Base-by-base conservation (phyloP, 257 asterid genomes). In the Gynochthodes officinalis region DNA sequence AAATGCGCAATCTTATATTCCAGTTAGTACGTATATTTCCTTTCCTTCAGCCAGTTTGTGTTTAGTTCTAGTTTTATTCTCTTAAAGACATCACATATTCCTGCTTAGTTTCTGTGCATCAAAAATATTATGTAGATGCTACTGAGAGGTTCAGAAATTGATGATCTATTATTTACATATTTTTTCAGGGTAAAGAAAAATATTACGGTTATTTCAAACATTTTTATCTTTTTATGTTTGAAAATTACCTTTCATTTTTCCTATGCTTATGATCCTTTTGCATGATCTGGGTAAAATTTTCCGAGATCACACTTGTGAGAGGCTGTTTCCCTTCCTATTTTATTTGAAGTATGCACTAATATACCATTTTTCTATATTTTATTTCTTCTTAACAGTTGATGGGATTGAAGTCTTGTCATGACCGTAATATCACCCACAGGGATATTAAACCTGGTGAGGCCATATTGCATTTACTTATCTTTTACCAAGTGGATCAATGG, bases 381-480 rank as follows among this genome's bases (percentile, higher is more conserved):
- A 73, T 76, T 82, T 64, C 30, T 74, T 78, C 73, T 78, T 62
- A 69, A 66, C 84, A 94, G 99, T 77, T 94, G 87, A 84, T 84
- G 95, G 96, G 97, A 15, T 90, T 94, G 10, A 91, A 91, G 84
- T 79, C 97, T 74, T 94, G 99, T 84, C 99, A 94, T 69, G 91
- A 86, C 77, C 97, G 95, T 72, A 92, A 90, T 84, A 88, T 94
- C 80, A 91, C 97, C 68, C 99, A 94, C 79, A 87, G 99, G 81
- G 99, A 94, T 84, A 88, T 94, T 72, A 94, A 94, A 82, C 99
- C 99, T 79, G 99, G 99, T 94, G 84, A 74, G 86, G 70, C 75
- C 43, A 70, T 67, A 52, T 73, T 57, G 67, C 43, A 27, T 64
- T 60, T 65, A 42, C 55, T 64, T 40, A 46, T 70, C 32, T 14